These are phyloP conservation scores for Calvatia gigantea DNA, from an alignment of 768 basidiomycete genomes.

Conservation along the genomic window DNA sequence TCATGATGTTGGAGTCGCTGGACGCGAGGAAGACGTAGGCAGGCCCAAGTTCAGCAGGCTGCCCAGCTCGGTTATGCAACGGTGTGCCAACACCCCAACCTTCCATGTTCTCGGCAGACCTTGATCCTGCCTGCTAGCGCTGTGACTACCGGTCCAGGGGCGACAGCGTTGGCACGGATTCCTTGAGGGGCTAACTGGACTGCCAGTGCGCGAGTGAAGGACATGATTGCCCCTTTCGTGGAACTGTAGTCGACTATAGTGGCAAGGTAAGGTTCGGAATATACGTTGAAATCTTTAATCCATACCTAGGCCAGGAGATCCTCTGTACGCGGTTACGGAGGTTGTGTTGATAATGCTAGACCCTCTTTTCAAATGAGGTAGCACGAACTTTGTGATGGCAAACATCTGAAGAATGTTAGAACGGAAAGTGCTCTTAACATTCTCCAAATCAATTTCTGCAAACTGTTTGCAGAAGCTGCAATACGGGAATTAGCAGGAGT, in stretches of 20 bases:
- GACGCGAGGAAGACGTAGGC: constrained; percentile 54
- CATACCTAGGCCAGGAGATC: constrained; percentile 25
- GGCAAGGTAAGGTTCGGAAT: constrained; percentile 17
- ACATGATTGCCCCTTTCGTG: constrained; percentile 59
- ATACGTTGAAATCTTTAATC: constrained; percentile 7
- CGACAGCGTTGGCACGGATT: constrained; percentile 54
- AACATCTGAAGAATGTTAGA: constrained; percentile 61
- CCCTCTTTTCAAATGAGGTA: constrained; percentile 59
- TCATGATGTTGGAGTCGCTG: constrained; percentile 36
- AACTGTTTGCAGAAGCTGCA: constrained; percentile 39
- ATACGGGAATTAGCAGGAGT: constrained; percentile 2
- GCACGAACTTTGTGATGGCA: constrained; percentile 48
- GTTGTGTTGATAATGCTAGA: constrained; percentile 60
- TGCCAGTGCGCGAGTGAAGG: constrained; percentile 55
- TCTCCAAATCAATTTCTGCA: constrained; percentile 45
- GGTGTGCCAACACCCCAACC: constrained; percentile 46
- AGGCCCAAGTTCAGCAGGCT: constrained; percentile 51
- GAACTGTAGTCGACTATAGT: constrained; percentile 43
- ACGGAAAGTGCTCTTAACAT: constrained; percentile 52
- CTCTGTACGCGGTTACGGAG: constrained; percentile 51
- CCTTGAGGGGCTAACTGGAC: constrained; percentile 51
- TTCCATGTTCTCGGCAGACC: constrained; percentile 54
- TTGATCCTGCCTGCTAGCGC: constrained; percentile 55
- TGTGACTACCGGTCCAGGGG: constrained; percentile 54
- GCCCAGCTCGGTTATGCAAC: constrained; percentile 45